Evolutionary conservation across 2,329 filamentous ascomycete genomes (phyloP).

Genomic region (Aspergillus fumigatiaffinis): DNA sequence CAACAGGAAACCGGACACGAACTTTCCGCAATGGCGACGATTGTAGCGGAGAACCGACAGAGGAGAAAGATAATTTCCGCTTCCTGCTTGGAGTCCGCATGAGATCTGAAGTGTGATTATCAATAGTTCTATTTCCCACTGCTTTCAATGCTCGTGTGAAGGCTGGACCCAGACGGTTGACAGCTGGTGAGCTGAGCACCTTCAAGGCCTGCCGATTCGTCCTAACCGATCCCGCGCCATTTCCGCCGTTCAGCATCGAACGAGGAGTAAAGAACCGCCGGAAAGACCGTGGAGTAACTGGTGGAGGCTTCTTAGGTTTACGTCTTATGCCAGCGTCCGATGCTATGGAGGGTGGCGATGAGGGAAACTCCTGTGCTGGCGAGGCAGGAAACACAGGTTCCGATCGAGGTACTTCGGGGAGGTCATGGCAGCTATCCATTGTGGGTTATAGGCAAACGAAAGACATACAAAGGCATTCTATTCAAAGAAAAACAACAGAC

Average conservation of each 20-base stretch:
- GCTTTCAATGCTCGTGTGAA: conserved; percentile 37
- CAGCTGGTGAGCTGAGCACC: conserved; percentile 41
- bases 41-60: conserved; percentile 45
- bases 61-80: conserved; percentile 44
- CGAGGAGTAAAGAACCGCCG: conserved; percentile 49
- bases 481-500: not conserved
- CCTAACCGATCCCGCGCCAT: conserved; percentile 31
- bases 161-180: conserved; percentile 41
- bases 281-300: conserved; percentile 50
- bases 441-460: conserved; percentile 17
- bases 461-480: conserved; percentile 21
- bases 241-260: conserved; percentile 35
- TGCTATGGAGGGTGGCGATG: conserved; percentile 40
- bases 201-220: conserved; percentile 43
- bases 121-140: conserved; percentile 22
- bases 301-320: conserved; percentile 43
- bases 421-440: conserved; percentile 31
- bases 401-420: conserved; percentile 32
- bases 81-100: conserved; percentile 41
- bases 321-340: conserved; percentile 35
- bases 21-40: conserved; percentile 47
- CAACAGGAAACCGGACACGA: conserved; percentile 28
- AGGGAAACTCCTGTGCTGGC: conserved; percentile 34
- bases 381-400: conserved; percentile 30
- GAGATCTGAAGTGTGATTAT: conserved; percentile 27